Base-by-base conservation (phyloP, 371 early-diverging fungal species). In the Nosema muscidifuracis region DNA sequence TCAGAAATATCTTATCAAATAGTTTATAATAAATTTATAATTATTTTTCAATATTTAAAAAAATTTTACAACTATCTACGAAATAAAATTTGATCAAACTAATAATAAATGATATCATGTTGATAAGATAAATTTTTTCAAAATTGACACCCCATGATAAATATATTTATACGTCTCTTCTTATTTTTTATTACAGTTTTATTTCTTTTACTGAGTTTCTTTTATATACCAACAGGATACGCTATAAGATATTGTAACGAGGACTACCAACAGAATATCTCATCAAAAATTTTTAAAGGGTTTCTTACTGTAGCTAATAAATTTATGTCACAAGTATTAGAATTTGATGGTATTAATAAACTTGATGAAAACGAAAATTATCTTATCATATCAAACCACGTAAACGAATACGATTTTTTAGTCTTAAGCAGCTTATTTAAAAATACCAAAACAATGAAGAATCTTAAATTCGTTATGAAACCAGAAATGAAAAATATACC, bases 301-400 rank as follows among this genome's bases (percentile, higher is more conserved):
- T 42, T 38, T n/a, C 24, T 36, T 15, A 42, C 28, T 33, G 26
- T 42, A 6, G 33, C 56, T 0, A 67, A 26, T 36, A 57, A 30
- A 20, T 26, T 34, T 7, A 20, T 51, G 31, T 40, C 33, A 20
- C n/a, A 34, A n/a, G 7, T 67, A 3, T 57, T 43, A 18, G 33
- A 30, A 16, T 50, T 30, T 18, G 67, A 56, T 1, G 36, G 57
- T 15, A 57, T 42, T 1, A 57, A 42, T n/a, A 42, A 36, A 12
- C 20, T 36, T 10, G 10, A 56, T 24, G 34, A 30, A 1, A 38
- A 28, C 26, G 42, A 57, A 24, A 74, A 68, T 40, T 71, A 64
- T 34, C 20, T 75, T 64, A 57, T 83, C 1, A 57, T 83, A 15
- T 67, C 72, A 13, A 83, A 83, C 55, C 83, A 83, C 64, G 43